Evolutionary conservation across 352 stramenopile species (phyloP), one percentile per base, ranked within the genome.

Genomic region (Pythium folliculosum): DNA sequence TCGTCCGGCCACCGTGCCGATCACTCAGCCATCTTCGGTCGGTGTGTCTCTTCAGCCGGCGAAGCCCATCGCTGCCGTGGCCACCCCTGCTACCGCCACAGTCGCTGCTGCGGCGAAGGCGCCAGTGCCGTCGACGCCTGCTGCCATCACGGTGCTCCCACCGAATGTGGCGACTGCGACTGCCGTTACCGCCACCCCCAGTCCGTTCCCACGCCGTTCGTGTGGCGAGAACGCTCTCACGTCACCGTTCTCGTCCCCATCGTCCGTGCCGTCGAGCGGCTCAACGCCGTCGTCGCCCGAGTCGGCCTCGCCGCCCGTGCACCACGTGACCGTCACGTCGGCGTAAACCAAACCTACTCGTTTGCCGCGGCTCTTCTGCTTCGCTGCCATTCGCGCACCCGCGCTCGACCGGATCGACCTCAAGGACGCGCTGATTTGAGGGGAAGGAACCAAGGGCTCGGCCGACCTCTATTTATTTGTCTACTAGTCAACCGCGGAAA

Each of bases 311-410:
- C 78, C 76, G 44, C 74, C 77, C 16, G 65, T 92, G 70, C 84
- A 90, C 55, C 84, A 90, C 57, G 73, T 90, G 45, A 89, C 84
- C 1, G 84, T 90, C 54, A 87, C 80, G 17, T 92, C 84, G 22
- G 84, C 80, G 37, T 92, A 78, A 78, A 1, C 5, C 6, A 37
- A 37, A 37, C 38, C 17, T 44, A 19, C 44, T 50, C 19, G 44
- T 50, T 22, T 25, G 44, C 44, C 44, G 23, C 44, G 44, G 6
- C 44, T 14, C 38, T 44, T 44, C 14, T 44, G 12, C 14, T 13
- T 44, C 38, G 38, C 38, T 44, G 38, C 6, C 38, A 13, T 44
- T 44, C 9, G 38, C 38, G 9, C 38, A 44, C 38, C 5, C 38
- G 38, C 5, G 12, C 38, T 44, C 38, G 38, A 44, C 38, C 14